A percentile compares a stretch with the other conserved stretches of the same genome.
These are phyloP conservation scores for Geranomyces variabilis DNA, from an alignment of 192 early-diverging fungal species.

Conservation along the genomic window DNA sequence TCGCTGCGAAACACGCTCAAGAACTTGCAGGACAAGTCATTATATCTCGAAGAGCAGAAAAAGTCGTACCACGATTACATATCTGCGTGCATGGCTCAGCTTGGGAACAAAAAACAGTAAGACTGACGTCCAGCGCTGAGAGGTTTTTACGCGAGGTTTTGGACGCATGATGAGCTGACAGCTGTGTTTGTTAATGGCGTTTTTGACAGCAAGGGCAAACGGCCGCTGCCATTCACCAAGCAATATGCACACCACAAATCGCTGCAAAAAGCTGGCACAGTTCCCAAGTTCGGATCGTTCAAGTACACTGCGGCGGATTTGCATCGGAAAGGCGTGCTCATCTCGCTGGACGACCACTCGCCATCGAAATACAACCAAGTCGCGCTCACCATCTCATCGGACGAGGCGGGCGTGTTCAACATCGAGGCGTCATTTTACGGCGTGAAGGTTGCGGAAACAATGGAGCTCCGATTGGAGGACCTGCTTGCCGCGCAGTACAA, in stretches of 20 bases:
- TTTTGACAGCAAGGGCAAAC: conserved; percentile 55
- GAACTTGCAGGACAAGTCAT: conserved; percentile 82
- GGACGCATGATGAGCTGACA: background rate
- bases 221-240: conserved; percentile 81
- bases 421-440: conserved; percentile 83
- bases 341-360: conserved; percentile 79
- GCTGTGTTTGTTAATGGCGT: background rate
- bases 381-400: conserved; percentile 87
- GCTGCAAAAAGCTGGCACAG: conserved; percentile 78
- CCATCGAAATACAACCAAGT: conserved; percentile 89
- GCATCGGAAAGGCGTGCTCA: conserved; percentile 89
- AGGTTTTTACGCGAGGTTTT: background rate
- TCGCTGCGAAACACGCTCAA: conserved; percentile 77
- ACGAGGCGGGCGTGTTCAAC: conserved; percentile 87
- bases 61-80: conserved; percentile 92
- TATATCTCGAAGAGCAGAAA: conserved; percentile 85
- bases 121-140: background rate
- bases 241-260: conserved; percentile 95
- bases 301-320: conserved; percentile 96
- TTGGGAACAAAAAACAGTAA: conserved; percentile 68
- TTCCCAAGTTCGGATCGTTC: conserved; percentile 96
- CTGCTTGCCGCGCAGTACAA: conserved; percentile 94
- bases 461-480: conserved; percentile 90
- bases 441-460: conserved; percentile 54
- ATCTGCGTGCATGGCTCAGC: conserved; percentile 83